Evolutionary conservation across 2,329 filamentous ascomycete genomes (phyloP).

Genomic region (Polytolypa hystricis): DNA sequence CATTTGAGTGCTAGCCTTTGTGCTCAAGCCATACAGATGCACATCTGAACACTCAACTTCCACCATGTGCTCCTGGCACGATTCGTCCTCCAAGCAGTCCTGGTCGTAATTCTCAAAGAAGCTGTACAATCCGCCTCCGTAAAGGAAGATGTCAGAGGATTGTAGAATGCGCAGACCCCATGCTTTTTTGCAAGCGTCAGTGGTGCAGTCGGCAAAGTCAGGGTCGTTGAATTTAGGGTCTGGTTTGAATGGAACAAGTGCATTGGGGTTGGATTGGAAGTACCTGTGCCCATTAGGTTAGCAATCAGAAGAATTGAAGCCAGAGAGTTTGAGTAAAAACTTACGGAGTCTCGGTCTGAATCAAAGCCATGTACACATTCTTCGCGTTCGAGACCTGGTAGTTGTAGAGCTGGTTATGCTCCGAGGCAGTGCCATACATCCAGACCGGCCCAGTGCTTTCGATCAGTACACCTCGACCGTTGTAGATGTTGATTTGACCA

Average conservation of each 20-base stretch:
- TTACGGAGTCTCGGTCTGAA: slow-evolving; percentile 79
- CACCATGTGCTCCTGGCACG: slow-evolving; percentile 70
- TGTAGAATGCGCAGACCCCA: slow-evolving; percentile 64
- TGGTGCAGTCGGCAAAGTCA: slow-evolving; percentile 52
- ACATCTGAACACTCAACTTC: slow-evolving; percentile 55
- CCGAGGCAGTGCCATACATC: slow-evolving; percentile 62
- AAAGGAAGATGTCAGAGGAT: slow-evolving; percentile 56
- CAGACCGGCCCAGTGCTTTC: slow-evolving; percentile 62
- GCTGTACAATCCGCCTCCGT: slow-evolving; percentile 64
- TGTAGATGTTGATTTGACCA: slow-evolving; percentile 64
- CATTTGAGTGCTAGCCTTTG: slow-evolving; percentile 66
- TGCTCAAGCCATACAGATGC: slow-evolving; percentile 58
- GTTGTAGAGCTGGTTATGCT: slow-evolving; percentile 56
- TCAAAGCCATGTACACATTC: slow-evolving; percentile 68
- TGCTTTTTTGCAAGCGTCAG: slow-evolving; percentile 55
- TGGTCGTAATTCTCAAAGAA: slow-evolving; percentile 78
- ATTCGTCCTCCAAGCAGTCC: slow-evolving; percentile 53
- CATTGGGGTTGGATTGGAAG: slow-evolving; percentile 71
- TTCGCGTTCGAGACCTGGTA: slow-evolving; percentile 70
- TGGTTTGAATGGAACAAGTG: slow-evolving; percentile 39
- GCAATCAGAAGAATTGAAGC: neutral
- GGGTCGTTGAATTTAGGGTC: slow-evolving; percentile 35
- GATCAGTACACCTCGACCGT: slow-evolving; percentile 71
- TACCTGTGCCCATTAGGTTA: slow-evolving; percentile 24
- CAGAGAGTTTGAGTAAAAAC: slow-evolving; percentile 39